Base-by-base conservation (phyloP, 225 moss, liverwort and hornwort species). In the Polytrichum formosum region DNA sequence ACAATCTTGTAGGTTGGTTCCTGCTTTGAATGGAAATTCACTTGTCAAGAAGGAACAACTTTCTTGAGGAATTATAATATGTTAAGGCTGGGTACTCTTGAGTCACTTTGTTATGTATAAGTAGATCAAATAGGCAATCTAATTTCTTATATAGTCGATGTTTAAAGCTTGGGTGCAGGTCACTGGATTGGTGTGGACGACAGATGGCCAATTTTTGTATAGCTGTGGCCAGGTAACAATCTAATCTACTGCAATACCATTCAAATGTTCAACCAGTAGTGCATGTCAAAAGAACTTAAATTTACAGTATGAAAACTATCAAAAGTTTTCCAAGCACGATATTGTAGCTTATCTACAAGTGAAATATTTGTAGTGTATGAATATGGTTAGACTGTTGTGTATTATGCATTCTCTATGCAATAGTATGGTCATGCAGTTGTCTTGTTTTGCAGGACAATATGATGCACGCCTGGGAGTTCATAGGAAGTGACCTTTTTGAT, bases 171-270 rank as follows among this genome's bases (percentile, higher is more conserved):
- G 76, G 53, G 63, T 72, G 71, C 81, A 98, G 97, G 90, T 98
- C 56, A 98, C 94, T 54, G 98, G 98, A 70, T 81, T 94, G 77
- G 83, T 73, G 4, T 98, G 94, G 98, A 87, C 81, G 25, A 73
- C 62, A 76, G 87, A 98, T 85, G 98, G 92, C 7, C 82, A 80
- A 67, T 84, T 82, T 61, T 76, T 98, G 30, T 94, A 94, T 77
- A 98, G 87, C 87, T 98, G 92, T 83, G 85, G 92, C 70, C 92
- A 97, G 96, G 96, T 94, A 73, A 73, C 25, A 58, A 58, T 20
- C 1, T 46, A 46, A 46, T 58, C 21, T 58, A n/a, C 20, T 58
- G 58, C 58, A 58, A 58, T 58, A 58, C 21, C 23, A 23, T 58
- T 65, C 23, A 46, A 46, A 46, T 13, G 46, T 46, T 13, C 46